Conservation (phyloP, 805 yeast genomes). For the Lipomyces sp. region DNA sequence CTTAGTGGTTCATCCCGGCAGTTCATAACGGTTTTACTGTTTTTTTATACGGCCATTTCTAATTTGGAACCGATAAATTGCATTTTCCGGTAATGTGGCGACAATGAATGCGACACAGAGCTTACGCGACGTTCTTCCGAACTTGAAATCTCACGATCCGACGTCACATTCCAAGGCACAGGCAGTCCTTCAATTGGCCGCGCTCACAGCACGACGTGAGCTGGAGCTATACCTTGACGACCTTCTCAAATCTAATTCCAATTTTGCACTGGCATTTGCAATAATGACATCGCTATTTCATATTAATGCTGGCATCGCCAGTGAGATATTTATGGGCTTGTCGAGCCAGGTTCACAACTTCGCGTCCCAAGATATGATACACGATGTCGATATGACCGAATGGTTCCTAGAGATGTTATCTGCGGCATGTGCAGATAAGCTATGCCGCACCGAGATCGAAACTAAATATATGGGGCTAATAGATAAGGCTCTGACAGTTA, state of each 20-base stretch:
- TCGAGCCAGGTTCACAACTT: conserved; percentile 30
- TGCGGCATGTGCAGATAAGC: conserved; percentile 44
- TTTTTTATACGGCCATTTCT: neutral
- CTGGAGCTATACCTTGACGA: conserved; percentile 8
- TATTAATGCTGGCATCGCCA: conserved; percentile 40
- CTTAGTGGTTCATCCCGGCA: neutral
- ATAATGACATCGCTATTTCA: conserved; percentile 41
- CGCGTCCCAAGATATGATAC: conserved; percentile 24
- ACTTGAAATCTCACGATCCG: conserved; percentile 11
- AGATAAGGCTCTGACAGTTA: conserved; percentile 36
- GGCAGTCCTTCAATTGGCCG: conserved; percentile 29
- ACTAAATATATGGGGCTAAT: conserved; percentile 38
- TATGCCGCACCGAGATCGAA: conserved; percentile 42
- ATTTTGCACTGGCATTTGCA: conserved; percentile 40
- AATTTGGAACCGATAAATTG: neutral
- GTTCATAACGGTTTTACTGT: neutral
- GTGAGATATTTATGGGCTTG: conserved; percentile 39
- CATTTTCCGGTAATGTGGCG: neutral
- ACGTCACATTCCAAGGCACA: conserved; percentile 22
- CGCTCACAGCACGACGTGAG: conserved; percentile 10
- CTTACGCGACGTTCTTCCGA: conserved; percentile 14
- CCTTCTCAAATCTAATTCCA: conserved; percentile 21
- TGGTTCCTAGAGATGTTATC: conserved; percentile 45
- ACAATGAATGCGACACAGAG: neutral
- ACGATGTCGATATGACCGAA: conserved; percentile 37